Conservation (phyloP, 345 rosid species). For the Populus davidiana region DNA sequence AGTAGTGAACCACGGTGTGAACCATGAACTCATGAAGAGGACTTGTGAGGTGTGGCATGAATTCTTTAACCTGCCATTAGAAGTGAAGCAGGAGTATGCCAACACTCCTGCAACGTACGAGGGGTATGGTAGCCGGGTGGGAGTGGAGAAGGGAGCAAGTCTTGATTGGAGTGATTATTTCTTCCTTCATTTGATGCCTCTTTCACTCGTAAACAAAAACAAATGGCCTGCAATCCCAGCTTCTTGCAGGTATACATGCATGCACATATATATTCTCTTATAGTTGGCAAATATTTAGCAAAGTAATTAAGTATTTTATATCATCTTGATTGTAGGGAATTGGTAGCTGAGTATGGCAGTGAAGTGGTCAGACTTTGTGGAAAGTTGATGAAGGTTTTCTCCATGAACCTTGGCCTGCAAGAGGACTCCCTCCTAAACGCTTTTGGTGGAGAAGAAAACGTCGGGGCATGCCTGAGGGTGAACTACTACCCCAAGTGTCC, state of each 20-base stretch:
- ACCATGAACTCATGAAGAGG: slow-evolving; percentile 15
- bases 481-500: slow-evolving; percentile 34
- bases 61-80: slow-evolving; percentile 27
- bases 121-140: slow-evolving; percentile 34
- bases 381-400: slow-evolving; percentile 22
- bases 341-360: slow-evolving; percentile 23
- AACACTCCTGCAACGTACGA: slow-evolving; percentile 26
- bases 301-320: not conserved
- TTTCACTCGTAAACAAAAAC: not conserved
- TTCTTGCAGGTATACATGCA: slow-evolving; percentile 15
- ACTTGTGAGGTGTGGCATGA: slow-evolving; percentile 25
- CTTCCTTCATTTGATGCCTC: slow-evolving; percentile 29
- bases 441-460: slow-evolving; percentile 27
- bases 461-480: slow-evolving; percentile 29
- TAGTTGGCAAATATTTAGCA: too few species aligned
- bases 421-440: slow-evolving; percentile 19
- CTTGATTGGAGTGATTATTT: slow-evolving; percentile 39
- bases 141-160: slow-evolving; percentile 24
- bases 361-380: slow-evolving; percentile 25
- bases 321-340: slow-evolving; percentile 10
- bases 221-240: slow-evolving; percentile 28
- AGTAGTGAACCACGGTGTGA: slow-evolving; percentile 28
- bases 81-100: slow-evolving; percentile 23
- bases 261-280: not conserved
- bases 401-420: slow-evolving; percentile 26